phyloP scores from a whole-genome alignment of 768 basidiomycete genomes.

The Suillus occidentalis region DNA sequence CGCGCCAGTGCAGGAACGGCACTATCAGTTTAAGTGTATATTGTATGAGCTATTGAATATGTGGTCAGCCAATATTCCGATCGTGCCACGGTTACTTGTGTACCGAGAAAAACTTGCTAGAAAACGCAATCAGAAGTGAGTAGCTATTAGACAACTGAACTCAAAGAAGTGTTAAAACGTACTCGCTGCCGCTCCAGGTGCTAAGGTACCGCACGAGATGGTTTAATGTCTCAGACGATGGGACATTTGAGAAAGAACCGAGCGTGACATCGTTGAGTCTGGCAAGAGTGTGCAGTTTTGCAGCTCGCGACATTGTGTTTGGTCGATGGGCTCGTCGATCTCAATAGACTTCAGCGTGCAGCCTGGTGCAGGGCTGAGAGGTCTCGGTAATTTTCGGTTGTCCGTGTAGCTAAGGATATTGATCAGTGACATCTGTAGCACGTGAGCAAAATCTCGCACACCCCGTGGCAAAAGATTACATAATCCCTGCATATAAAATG shows the following conservation, averaged over 20 bases:
- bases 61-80: constrained; percentile 3
- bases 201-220: constrained; percentile 76
- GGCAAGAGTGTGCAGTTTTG: constrained; percentile 45
- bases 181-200: constrained; percentile 90
- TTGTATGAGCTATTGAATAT: constrained; percentile 58
- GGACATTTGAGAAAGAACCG: constrained; percentile 59
- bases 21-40: constrained; percentile 70
- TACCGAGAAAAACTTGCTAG: constrained; percentile 78
- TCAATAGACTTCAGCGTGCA: not conserved
- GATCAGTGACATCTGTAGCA: not conserved
- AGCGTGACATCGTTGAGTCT: constrained; percentile 63
- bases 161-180: constrained; percentile 33
- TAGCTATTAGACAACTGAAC: constrained; percentile 11
- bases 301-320: constrained; percentile 47
- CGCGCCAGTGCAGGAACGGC: constrained; percentile 65
- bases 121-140: constrained; percentile 3
- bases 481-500: not conserved
- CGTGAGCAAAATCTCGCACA: not conserved
- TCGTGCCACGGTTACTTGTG: not conserved
- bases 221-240: constrained; percentile 63
- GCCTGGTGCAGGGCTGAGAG: not conserved
- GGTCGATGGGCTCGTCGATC: not conserved
- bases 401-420: not conserved
- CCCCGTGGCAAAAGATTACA: constrained; percentile 1
- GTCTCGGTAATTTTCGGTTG: not conserved